Conservation (phyloP, 148 eudicot species). For the Dianthus caryophyllus region DNA sequence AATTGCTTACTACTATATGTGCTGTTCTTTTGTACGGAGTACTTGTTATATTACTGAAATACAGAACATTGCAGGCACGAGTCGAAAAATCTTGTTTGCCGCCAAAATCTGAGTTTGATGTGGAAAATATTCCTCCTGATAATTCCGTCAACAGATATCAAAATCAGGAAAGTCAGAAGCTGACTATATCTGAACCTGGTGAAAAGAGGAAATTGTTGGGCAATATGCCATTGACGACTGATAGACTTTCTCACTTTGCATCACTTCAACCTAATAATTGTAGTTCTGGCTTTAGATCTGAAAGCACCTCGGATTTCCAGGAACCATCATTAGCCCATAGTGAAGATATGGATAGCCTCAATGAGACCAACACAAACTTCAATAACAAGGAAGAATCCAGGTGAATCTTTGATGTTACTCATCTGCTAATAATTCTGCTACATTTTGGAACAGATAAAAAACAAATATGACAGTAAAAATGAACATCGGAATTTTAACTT, state of each 20-base stretch:
- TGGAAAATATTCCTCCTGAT: constrained; percentile 32
- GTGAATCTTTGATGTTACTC: constrained; percentile 28
- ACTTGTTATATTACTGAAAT: neutral
- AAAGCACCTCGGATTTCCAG: constrained; percentile 27
- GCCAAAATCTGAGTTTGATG: constrained; percentile 33
- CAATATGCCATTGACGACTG: constrained; percentile 14
- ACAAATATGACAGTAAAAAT: neutral
- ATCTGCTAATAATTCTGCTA: neutral
- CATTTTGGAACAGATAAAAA: neutral
- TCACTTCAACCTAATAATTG: constrained; percentile 17
- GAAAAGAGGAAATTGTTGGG: constrained; percentile 32
- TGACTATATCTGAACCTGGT: constrained; percentile 23
- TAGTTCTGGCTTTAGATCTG: constrained; percentile 28
- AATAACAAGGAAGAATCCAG: constrained; percentile 32
- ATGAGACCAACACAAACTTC: constrained; percentile 37
- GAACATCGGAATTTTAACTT: neutral
- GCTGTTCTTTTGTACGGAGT: neutral
- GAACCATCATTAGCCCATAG: constrained; percentile 21
- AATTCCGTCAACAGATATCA: constrained; percentile 27
- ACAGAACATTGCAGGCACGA: constrained; percentile 37
- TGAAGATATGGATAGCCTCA: constrained; percentile 23
- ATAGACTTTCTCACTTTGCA: constrained; percentile 29
- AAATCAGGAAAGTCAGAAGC: constrained; percentile 33
- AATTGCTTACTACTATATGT: neutral
- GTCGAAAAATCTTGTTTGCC: constrained; percentile 30